Percentiles rank a stretch among this genome's conserved stretches.
Conservation (phyloP, 176 grass and related monocot genomes). For the Musa schizocarpa region DNA sequence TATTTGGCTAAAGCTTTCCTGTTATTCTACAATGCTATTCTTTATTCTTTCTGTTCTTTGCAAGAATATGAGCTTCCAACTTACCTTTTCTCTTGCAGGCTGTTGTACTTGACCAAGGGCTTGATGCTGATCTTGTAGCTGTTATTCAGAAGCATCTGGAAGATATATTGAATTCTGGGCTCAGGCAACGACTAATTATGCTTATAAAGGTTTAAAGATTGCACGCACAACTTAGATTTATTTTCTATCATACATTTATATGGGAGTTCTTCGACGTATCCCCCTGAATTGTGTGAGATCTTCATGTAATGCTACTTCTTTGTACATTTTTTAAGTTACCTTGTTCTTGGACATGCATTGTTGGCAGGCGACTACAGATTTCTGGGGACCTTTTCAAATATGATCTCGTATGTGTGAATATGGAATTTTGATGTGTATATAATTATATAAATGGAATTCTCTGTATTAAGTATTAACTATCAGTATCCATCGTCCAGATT, state of each 20-base stretch:
- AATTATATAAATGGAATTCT: too few species aligned
- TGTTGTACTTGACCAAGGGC: constrained; percentile 83
- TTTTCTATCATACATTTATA: neutral
- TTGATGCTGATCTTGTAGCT: constrained; percentile 72
- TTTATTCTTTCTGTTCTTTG: constrained; percentile 2
- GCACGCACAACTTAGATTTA: neutral
- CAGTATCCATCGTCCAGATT: too few species aligned
- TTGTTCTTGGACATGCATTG: too few species aligned
- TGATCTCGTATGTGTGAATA: too few species aligned
- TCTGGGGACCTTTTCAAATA: too few species aligned
- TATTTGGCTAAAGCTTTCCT: neutral
- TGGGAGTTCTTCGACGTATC: too few species aligned
- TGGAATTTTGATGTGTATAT: too few species aligned
- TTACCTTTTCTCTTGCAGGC: constrained; percentile 42
- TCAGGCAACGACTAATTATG: constrained; percentile 52
- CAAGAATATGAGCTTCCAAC: constrained; percentile 7
- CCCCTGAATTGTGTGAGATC: too few species aligned
- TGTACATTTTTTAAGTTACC: too few species aligned
- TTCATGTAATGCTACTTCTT: too few species aligned
- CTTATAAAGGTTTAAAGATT: constrained; percentile 55
- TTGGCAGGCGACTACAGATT: too few species aligned
- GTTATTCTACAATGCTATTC: constrained; percentile 8
- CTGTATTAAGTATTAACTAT: too few species aligned
- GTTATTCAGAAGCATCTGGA: constrained; percentile 75
- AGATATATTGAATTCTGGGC: constrained; percentile 69